Evolutionary conservation across 176 grass and related monocot genomes (phyloP).

Genomic region (Oryza punctata): DNA sequence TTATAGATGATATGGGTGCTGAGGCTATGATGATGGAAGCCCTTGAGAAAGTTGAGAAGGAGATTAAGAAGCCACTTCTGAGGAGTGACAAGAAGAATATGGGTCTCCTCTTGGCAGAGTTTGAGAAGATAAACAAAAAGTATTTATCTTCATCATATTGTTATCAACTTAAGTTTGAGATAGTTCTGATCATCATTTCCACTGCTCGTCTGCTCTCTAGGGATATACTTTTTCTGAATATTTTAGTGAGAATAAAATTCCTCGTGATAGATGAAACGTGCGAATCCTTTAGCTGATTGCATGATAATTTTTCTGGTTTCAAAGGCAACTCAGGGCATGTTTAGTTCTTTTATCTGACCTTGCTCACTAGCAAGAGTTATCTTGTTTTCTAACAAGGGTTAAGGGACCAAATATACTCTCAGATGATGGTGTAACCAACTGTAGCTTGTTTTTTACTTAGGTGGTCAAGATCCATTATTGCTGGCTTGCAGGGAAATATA

Average conservation of each 20-base stretch:
- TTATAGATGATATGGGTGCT: slow-evolving; percentile 70
- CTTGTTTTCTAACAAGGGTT: background rate
- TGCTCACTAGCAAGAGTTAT: background rate
- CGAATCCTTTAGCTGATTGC: background rate
- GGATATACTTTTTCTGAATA: background rate
- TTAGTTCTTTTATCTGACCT: background rate
- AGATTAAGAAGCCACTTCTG: slow-evolving; percentile 91
- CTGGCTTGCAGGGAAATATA: background rate
- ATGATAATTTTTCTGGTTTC: background rate
- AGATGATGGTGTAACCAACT: background rate
- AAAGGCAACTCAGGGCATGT: background rate
- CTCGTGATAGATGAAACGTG: background rate
- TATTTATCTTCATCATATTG: slow-evolving; percentile 47
- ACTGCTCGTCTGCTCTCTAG: background rate
- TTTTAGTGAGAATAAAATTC: background rate
- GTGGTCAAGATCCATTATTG: background rate
- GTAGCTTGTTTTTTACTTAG: background rate
- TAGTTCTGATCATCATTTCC: background rate
- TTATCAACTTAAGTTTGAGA: slow-evolving; percentile 28
- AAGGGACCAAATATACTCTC: background rate
- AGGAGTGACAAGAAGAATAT: slow-evolving; percentile 97
- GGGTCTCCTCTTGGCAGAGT: slow-evolving; percentile 68
- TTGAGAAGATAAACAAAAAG: slow-evolving; percentile 94
- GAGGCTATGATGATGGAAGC: slow-evolving; percentile 92
- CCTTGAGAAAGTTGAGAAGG: slow-evolving; percentile 89